A percentile compares a stretch with the other conserved stretches of the same genome.
phyloP scores from a whole-genome alignment of 257 asterid species.

The Ligustrum vulgare region DNA sequence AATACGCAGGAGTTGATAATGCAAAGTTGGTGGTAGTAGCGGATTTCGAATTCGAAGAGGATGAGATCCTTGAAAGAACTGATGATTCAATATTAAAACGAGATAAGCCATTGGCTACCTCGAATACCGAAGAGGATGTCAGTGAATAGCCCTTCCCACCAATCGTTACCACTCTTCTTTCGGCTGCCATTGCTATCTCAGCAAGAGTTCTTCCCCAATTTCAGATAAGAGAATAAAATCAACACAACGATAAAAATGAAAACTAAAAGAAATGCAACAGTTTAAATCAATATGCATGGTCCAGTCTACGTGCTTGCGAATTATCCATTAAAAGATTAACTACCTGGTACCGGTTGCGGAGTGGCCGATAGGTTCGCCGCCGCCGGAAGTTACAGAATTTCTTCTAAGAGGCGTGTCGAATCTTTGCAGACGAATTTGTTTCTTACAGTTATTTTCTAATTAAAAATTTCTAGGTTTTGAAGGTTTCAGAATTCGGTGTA shows the following conservation, averaged over 20 bases:
- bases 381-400: neutral
- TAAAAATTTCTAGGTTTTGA: neutral
- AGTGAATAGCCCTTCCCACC: slow-evolving; percentile 72
- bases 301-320: neutral
- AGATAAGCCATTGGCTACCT: slow-evolving; percentile 46
- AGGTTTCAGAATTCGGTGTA: neutral
- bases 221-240: neutral
- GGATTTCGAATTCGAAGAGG: slow-evolving; percentile 31
- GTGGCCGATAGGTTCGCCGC: neutral
- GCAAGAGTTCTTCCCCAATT: neutral
- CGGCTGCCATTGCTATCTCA: slow-evolving; percentile 31
- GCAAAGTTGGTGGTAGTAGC: slow-evolving; percentile 17
- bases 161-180: slow-evolving; percentile 45
- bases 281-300: neutral
- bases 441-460: neutral
- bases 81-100: slow-evolving; percentile 53
- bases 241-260: neutral
- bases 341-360: neutral
- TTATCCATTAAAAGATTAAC: neutral
- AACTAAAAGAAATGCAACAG: neutral
- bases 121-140: slow-evolving; percentile 51
- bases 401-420: neutral
- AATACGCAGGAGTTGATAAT: slow-evolving; percentile 48
- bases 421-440: neutral
- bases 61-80: slow-evolving; percentile 43